Base-by-base conservation (phyloP, 208 protist genomes). In the Wallacemonas collosoma region DNA sequence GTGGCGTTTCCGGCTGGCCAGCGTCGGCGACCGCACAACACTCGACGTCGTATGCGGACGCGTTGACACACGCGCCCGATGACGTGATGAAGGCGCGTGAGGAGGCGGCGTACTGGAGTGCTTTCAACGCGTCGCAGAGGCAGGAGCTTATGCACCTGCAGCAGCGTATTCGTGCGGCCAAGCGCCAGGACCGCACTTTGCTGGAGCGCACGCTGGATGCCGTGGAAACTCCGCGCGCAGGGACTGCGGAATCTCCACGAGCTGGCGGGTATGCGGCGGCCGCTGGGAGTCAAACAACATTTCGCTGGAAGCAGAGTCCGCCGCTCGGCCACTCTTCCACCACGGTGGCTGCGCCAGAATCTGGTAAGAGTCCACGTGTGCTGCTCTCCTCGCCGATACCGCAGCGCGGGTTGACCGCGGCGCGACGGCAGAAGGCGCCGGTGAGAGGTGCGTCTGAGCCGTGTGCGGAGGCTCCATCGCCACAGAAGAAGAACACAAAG, bases 61-160 rank as follows among this genome's bases (percentile, higher is more conserved):
- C 26, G 26, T 26, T 26, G 26, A 26, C 26, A 26, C 26, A 26
- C 26, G 7, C 55, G 55, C 55, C 14, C 35, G 55, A 60, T 9
- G 55, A 60, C 55, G 15, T 60, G 15, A 17, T 9, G 17, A 9
- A 68, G 7, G 54, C 54, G 15, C 17, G 71, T 65, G 38, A 70
- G 26, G 58, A 79, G 40, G 77, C 80, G n/a, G 81, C 86, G 17
- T 63, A 86, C 60, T 89, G 83, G 86, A 69, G 69, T 1, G 40
- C 76, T 17, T 93, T 86, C 72, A 93, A 91, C 67, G 77, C 90
- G 50, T 40, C 74, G 56, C 85, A 91, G 75, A 71, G 83, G 2
- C 72, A 81, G 40, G 82, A 90, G 45, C 72, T 89, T 38, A 6
- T 44, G 36, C 54, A 72, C 54, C 78, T 93, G 15, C 72, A 76